A percentile compares a stretch with the other conserved stretches of the same genome.
Conservation (phyloP, 1,139 yeast genomes). For the Kodamaea suecica region DNA sequence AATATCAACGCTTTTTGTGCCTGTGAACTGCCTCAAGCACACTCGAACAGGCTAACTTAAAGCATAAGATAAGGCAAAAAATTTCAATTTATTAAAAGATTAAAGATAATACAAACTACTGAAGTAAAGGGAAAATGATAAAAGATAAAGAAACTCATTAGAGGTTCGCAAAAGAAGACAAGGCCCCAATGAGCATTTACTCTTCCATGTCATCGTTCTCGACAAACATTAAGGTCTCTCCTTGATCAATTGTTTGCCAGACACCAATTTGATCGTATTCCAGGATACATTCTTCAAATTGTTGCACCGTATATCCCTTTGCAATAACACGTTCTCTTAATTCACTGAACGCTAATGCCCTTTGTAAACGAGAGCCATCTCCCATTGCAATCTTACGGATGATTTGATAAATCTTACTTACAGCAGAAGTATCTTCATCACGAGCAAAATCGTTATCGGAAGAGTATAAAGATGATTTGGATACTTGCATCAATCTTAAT, state of each 20-base stretch:
- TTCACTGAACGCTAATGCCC: constrained; percentile 52
- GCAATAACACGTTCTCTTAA: constrained; percentile 71
- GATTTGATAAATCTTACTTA: constrained; percentile 60
- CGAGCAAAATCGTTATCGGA: constrained; percentile 42
- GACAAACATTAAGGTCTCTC: constrained; percentile 50
- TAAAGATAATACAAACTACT: too few species aligned
- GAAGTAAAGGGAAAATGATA: too few species aligned
- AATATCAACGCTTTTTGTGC: too few species aligned
- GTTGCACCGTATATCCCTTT: constrained; percentile 80
- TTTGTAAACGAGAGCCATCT: constrained; percentile 40
- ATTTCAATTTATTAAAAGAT: too few species aligned
- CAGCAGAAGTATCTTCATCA: constrained; percentile 49
- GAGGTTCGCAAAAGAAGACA: too few species aligned
- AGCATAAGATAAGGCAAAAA: too few species aligned
- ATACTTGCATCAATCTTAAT: constrained; percentile 76
- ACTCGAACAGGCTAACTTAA: too few species aligned
- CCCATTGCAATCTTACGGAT: constrained; percentile 51
- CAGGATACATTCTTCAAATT: constrained; percentile 69
- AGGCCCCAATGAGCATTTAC: not conserved
- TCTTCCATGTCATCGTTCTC: constrained; percentile 27
- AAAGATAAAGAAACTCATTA: too few species aligned
- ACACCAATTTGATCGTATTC: constrained; percentile 73
- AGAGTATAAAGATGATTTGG: constrained; percentile 72
- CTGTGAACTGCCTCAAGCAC: too few species aligned
- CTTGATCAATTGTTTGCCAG: constrained; percentile 74